Base-by-base conservation (phyloP, 495 filamentous ascomycete species). In the Aspergillus campestris region DNA sequence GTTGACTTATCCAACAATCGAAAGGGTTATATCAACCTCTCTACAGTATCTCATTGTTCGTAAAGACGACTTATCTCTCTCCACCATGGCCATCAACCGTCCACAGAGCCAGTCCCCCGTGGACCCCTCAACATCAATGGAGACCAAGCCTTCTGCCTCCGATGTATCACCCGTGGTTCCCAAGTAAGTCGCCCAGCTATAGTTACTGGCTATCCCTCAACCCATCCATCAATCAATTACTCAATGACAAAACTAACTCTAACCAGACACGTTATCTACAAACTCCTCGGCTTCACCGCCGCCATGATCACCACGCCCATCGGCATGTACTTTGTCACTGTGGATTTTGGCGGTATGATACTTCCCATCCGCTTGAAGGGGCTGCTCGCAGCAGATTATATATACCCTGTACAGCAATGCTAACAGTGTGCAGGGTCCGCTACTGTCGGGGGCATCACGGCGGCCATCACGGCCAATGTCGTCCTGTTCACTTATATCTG, bases 401-500 rank as follows among this genome's bases (percentile, higher is more conserved):
- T 31, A n/a, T 42, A 8, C 18, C 7, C 2, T 31, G 9, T 24
- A 30, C 18, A 3, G 15, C 28, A 24, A 9, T 44, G 13, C 47
- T 52, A 35, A 52, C 18, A 7, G 14, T 40, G 39, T n/a, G 31
- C 31, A 94, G 91, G 89, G 42, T 95, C 91, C 59, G 72, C 88
- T 10, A 95, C 90, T 11, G 89, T 78, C 49, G 87, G 89, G 5
- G 92, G 89, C 6, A 89, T 79, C 8, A 66, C 80, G 15, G 92
- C 92, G 7, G 94, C 94, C 15, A 65, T 97, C 33, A 82, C 86
- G 50, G 92, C 92, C 28, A 99, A 99, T 60, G 76, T 88, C 12
- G 87, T 99, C 6, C 70, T 99, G 45, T 80, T 99, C 47, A 83
- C 79, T 11, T 99, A 97, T 66, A 80, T 97, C 40, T 72, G 91